Percentiles rank a stretch among this genome's conserved stretches.
These are phyloP conservation scores for Hermanozyma aechmeae DNA, from an alignment of 805 yeast genomes.

Conservation along the genomic window DNA sequence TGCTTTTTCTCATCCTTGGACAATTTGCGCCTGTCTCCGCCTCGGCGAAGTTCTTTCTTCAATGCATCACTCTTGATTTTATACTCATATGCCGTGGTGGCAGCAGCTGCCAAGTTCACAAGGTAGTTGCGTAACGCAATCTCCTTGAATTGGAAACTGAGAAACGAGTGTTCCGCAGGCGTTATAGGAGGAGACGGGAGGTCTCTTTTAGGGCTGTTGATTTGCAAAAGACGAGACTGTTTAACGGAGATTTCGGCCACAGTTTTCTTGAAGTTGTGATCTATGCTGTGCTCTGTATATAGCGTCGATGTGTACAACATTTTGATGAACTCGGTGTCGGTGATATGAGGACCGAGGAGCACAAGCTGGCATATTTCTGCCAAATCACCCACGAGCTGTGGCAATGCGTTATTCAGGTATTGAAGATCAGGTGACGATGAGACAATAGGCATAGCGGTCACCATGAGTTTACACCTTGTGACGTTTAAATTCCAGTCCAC, in stretches of 20 bases:
- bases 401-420: constrained; percentile 23
- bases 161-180: constrained; percentile 18
- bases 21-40: constrained; percentile 20
- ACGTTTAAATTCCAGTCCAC: constrained; percentile 47
- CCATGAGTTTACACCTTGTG: constrained; percentile 37
- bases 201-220: constrained; percentile 16
- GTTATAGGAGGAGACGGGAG: constrained; percentile 18
- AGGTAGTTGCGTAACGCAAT: constrained; percentile 41
- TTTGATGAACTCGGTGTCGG: constrained; percentile 34
- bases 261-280: constrained; percentile 31
- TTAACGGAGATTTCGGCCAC: constrained; percentile 43
- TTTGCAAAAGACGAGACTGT: constrained; percentile 34
- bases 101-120: constrained; percentile 45
- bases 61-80: constrained; percentile 28
- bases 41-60: constrained; percentile 14
- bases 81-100: constrained; percentile 44
- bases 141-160: constrained; percentile 30
- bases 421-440: constrained; percentile 26
- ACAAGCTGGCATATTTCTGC: constrained; percentile 31
- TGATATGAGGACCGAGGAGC: constrained; percentile 29
- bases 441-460: constrained; percentile 29
- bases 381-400: constrained; percentile 34
- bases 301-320: constrained; percentile 32
- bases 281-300: constrained; percentile 42
- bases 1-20: constrained; percentile 32